phyloP scores from a whole-genome alignment of 1,284 basidiomycete genomes.

The Ceratorhiza oryzae-sativae region DNA sequence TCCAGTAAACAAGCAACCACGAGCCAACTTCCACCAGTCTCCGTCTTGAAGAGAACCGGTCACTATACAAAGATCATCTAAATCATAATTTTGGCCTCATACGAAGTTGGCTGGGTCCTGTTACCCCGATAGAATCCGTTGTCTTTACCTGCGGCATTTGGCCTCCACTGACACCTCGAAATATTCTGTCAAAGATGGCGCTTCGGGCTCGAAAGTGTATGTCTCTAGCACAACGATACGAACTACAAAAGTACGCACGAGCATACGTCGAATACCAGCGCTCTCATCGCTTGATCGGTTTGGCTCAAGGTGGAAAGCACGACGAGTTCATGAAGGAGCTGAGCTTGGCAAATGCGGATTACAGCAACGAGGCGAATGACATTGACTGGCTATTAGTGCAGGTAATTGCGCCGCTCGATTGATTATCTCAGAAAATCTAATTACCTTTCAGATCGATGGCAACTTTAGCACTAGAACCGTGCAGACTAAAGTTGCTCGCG shows the following conservation, averaged over 20 bases:
- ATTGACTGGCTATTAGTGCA: slow-evolving; percentile 19
- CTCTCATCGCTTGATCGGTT: not conserved
- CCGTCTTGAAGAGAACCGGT: not conserved
- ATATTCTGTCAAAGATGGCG: not conserved
- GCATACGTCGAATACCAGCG: slow-evolving; percentile 7
- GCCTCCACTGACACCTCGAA: slow-evolving; percentile 9
- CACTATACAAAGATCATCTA: not conserved
- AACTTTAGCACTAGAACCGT: slow-evolving; percentile 55
- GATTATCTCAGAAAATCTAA: not conserved
- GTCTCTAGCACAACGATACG: not conserved
- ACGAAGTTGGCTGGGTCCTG: not conserved
- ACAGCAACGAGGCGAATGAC: not conserved
- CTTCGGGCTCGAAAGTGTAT: not conserved
- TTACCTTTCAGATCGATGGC: slow-evolving; percentile 53
- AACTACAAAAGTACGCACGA: slow-evolving; percentile 6
- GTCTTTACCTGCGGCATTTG: slow-evolving; percentile 18
- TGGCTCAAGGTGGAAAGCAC: not conserved
- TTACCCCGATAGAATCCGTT: not conserved
- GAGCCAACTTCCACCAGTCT: not conserved
- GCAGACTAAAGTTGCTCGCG: slow-evolving; percentile 54
- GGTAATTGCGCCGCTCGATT: not conserved
- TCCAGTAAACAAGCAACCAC: not conserved
- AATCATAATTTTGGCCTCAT: not conserved
- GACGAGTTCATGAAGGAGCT: slow-evolving; percentile 22
- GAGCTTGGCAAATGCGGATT: not conserved